Conservation (phyloP, 495 filamentous ascomycete species). For the Amorphotheca resinae region DNA sequence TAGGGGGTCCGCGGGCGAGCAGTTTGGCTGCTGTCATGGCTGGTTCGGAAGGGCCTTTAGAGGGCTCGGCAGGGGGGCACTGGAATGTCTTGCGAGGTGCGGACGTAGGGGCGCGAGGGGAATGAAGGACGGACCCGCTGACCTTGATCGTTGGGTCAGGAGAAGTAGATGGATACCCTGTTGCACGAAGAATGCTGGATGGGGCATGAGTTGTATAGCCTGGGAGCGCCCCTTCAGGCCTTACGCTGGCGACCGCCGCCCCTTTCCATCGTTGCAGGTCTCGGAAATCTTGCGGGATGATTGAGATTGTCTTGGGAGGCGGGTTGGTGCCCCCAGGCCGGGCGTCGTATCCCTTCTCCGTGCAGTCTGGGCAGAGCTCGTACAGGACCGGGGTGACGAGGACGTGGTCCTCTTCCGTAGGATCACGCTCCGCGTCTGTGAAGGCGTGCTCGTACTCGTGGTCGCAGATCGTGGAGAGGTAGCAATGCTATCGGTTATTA, state of each 20-base stretch:
- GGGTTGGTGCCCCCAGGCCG: background rate
- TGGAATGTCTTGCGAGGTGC: too few relatives aligned
- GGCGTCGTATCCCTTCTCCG: background rate
- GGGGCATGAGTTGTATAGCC: too few relatives aligned
- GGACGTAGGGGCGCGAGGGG: too few relatives aligned
- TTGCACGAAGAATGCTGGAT: too few relatives aligned
- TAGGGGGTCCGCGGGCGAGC: background rate
- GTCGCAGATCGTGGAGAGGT: background rate
- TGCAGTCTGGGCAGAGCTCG: slow-evolving; percentile 3
- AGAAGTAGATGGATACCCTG: too few relatives aligned
- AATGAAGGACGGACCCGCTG: too few relatives aligned
- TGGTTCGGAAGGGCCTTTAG: background rate
- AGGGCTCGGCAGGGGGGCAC: background rate
- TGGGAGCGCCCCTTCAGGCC: too few relatives aligned
- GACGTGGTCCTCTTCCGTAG: background rate
- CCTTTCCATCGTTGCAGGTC: too few relatives aligned
- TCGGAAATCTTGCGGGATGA: background rate
- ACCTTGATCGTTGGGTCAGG: too few relatives aligned
- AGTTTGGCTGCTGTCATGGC: background rate
- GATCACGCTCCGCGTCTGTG: background rate
- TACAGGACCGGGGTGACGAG: background rate
- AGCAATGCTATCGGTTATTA: background rate
- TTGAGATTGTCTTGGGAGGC: background rate
- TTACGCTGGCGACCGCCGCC: too few relatives aligned
- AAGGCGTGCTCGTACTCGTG: slow-evolving; percentile 3